Conservation (phyloP, 805 yeast species). For the Metschnikowia matae region DNA sequence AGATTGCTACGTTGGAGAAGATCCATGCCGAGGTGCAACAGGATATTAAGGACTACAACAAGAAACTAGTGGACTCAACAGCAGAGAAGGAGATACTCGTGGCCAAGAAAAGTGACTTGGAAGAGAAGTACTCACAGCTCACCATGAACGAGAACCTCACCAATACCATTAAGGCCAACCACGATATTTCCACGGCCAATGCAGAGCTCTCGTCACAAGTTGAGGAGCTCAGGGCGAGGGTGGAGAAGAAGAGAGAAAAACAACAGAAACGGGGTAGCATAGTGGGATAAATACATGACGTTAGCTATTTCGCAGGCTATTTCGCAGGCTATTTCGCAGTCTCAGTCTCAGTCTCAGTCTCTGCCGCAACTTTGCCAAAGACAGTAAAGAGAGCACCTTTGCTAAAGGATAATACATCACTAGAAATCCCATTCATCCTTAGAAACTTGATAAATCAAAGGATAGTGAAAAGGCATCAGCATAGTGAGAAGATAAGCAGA, state of each 20-base stretch:
- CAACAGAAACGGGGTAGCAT: constrained; percentile 8
- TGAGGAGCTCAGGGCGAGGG: constrained; percentile 19
- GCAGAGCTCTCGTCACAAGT: constrained; percentile 34
- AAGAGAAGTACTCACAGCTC: constrained; percentile 26
- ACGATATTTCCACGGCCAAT: constrained; percentile 34
- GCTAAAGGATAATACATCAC: not conserved
- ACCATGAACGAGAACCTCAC: constrained; percentile 37
- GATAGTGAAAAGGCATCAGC: too few species aligned
- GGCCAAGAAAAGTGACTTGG: constrained; percentile 15
- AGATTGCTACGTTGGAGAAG: constrained; percentile 26
- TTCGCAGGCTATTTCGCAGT: too few species aligned
- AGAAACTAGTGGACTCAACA: constrained; percentile 20
- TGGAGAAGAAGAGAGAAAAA: constrained; percentile 27
- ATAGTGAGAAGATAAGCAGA: too few species aligned
- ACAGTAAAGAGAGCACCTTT: not conserved
- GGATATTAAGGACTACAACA: constrained; percentile 24
- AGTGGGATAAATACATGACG: not conserved
- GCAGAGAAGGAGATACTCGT: constrained; percentile 19
- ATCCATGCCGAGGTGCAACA: constrained; percentile 31
- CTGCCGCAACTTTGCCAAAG: too few species aligned
- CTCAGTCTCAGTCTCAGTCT: too few species aligned
- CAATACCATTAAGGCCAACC: constrained; percentile 38
- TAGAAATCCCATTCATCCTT: too few species aligned
- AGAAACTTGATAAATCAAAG: too few species aligned
- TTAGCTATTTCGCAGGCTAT: not conserved